These are phyloP conservation scores for Lactifluus hygrophoroides DNA, from an alignment of 768 basidiomycete genomes.

Conservation along the genomic window DNA sequence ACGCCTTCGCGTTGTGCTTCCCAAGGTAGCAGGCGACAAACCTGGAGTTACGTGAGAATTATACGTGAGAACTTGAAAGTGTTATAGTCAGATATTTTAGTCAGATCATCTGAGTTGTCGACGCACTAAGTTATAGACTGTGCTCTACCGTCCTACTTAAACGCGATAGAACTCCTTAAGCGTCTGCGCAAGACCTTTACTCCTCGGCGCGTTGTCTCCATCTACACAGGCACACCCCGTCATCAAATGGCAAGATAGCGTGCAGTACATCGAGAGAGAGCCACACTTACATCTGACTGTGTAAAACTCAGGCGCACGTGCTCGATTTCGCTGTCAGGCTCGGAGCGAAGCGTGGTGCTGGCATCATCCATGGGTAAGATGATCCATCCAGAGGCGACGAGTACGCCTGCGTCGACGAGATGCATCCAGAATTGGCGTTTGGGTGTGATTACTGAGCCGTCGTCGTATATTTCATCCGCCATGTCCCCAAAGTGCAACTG, in stretches of 20 bases:
- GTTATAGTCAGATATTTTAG: too few relatives aligned
- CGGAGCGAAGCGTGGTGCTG: too few relatives aligned
- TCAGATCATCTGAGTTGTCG: too few relatives aligned
- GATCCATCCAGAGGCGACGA: constrained; percentile 54
- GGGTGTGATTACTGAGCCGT: constrained; percentile 30
- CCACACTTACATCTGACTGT: constrained; percentile 37
- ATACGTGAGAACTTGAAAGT: too few relatives aligned
- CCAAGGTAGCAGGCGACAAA: too few relatives aligned
- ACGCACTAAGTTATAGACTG: too few relatives aligned
- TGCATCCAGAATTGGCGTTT: constrained; percentile 54
- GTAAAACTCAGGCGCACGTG: constrained; percentile 56
- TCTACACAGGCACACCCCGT: too few relatives aligned
- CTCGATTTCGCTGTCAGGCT: constrained; percentile 29
- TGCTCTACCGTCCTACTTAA: too few relatives aligned
- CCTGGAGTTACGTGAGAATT: too few relatives aligned
- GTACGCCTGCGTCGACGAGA: constrained; percentile 51
- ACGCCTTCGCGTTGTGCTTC: too few relatives aligned
- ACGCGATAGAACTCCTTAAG: constrained; percentile 9
- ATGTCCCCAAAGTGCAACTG: constrained; percentile 53
- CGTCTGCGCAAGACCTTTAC: constrained; percentile 11
- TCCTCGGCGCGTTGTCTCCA: constrained; percentile 3
- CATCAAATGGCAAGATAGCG: not conserved
- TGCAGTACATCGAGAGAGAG: not conserved
- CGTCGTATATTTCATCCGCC: constrained; percentile 32
- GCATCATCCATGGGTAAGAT: constrained; percentile 34